Conservation (phyloP, 352 stramenopile genomes). For the Pythium aristosporum region DNA sequence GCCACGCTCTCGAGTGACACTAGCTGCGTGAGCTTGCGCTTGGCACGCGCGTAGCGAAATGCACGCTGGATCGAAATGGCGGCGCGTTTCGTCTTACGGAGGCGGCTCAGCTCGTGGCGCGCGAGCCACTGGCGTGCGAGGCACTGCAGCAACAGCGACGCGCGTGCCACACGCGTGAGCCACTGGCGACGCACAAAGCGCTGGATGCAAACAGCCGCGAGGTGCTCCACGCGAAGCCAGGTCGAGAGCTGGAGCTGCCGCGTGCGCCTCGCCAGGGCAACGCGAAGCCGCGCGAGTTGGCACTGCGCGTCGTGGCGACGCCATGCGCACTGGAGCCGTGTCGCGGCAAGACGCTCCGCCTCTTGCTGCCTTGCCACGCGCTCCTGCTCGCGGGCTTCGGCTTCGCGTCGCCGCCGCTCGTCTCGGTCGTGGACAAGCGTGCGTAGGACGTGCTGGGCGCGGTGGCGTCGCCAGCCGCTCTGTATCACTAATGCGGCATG, state of each 20-base stretch:
- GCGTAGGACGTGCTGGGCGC: slow-evolving; percentile 1
- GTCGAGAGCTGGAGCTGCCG: slow-evolving; percentile 3
- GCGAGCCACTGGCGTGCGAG: slow-evolving; percentile 42
- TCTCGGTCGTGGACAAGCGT: slow-evolving; percentile 8
- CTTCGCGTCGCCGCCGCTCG: not conserved
- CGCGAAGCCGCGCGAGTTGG: not conserved
- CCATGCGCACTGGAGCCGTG: slow-evolving; percentile 23
- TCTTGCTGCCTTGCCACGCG: not conserved
- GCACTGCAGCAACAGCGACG: slow-evolving; percentile 35
- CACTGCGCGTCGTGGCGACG: slow-evolving; percentile 5
- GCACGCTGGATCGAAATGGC: slow-evolving; percentile 49
- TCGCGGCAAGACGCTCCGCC: slow-evolving; percentile 2
- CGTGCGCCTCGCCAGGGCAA: not conserved
- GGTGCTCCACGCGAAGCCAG: slow-evolving; percentile 13
- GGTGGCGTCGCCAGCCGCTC: slow-evolving; percentile 14
- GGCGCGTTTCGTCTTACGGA: slow-evolving; percentile 30
- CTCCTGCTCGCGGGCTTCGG: slow-evolving; percentile 2
- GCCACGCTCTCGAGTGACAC: slow-evolving; percentile 30
- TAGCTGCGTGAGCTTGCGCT: slow-evolving; percentile 38
- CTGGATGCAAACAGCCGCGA: slow-evolving; percentile 41
- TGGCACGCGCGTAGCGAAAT: slow-evolving; percentile 49
- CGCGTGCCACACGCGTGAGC: not conserved
- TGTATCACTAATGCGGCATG: not conserved
- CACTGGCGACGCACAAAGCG: slow-evolving; percentile 31
- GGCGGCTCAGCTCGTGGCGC: slow-evolving; percentile 22